A percentile compares a stretch with the other conserved stretches of the same genome.
Conservation (phyloP, 805 yeast species). For the Candida easanensis region DNA sequence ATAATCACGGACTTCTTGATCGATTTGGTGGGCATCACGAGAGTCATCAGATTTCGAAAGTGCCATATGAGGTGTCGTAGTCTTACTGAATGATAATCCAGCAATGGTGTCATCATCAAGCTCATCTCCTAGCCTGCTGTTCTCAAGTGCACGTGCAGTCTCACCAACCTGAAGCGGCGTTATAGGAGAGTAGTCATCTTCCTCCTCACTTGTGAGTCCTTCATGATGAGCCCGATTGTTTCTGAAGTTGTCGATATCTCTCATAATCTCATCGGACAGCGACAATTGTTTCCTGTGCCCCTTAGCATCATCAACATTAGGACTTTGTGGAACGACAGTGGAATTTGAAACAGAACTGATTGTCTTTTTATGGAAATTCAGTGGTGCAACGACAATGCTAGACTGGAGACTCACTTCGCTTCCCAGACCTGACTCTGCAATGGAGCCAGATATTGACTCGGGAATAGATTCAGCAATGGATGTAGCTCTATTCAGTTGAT, state of each 20-base stretch:
- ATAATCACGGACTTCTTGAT: too few relatives aligned
- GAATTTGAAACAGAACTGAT: conserved; percentile 15
- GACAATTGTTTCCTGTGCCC: conserved; percentile 25
- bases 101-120: not conserved
- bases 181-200: conserved; percentile 20
- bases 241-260: conserved; percentile 27
- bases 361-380: conserved; percentile 24
- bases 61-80: not conserved
- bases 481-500: not conserved
- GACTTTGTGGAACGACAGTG: conserved; percentile 3
- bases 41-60: not conserved
- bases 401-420: conserved; percentile 10
- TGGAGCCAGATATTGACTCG: not conserved
- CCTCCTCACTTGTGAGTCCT: conserved; percentile 6
- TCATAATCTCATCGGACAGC: conserved; percentile 27
- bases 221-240: conserved; percentile 7
- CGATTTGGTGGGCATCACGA: too few relatives aligned
- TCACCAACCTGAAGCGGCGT: conserved; percentile 19
- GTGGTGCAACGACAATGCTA: conserved; percentile 20
- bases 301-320: not conserved
- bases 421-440: conserved; percentile 10
- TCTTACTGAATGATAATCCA: not conserved
- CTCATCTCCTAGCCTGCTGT: not conserved
- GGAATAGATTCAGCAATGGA: not conserved
- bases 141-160: conserved; percentile 4